Percentiles rank a stretch among this genome's conserved stretches.
Evolutionary conservation across 2,329 filamentous ascomycete genomes (phyloP).

Genomic region (Fusarium sacchari): DNA sequence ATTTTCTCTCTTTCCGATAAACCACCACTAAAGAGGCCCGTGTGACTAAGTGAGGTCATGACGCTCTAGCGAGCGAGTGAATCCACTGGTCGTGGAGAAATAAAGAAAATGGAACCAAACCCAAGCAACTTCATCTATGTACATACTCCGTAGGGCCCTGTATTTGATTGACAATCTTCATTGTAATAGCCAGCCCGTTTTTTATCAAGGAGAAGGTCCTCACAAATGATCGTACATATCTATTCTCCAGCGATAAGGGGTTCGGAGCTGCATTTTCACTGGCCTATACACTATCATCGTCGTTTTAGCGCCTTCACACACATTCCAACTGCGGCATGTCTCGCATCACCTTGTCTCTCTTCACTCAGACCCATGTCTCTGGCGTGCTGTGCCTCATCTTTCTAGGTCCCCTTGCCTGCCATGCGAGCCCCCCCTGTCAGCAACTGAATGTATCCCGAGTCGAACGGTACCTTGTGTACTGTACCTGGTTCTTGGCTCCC

Average conservation of each 20-base stretch:
- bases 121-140: slow-evolving; percentile 20
- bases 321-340: slow-evolving; percentile 35
- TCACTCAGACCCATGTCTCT: slow-evolving; percentile 36
- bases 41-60: slow-evolving; percentile 34
- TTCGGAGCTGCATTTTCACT: not conserved
- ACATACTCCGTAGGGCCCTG: not conserved
- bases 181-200: not conserved
- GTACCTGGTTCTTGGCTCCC: slow-evolving; percentile 14
- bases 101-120: slow-evolving; percentile 21
- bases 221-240: not conserved
- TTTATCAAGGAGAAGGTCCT: not conserved
- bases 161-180: not conserved
- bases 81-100: slow-evolving; percentile 15
- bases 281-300: not conserved
- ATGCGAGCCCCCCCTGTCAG: slow-evolving; percentile 24
- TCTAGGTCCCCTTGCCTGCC: slow-evolving; percentile 34
- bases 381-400: slow-evolving; percentile 34
- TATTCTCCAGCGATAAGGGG: not conserved
- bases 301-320: not conserved
- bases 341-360: slow-evolving; percentile 37
- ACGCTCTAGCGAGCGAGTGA: slow-evolving; percentile 21
- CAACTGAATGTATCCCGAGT: slow-evolving; percentile 14
- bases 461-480: slow-evolving; percentile 10
- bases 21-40: not conserved
- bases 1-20: not conserved